phyloP scores from a whole-genome alignment of 2,329 filamentous ascomycete genomes.

The Teratosphaeria nubilosa region DNA sequence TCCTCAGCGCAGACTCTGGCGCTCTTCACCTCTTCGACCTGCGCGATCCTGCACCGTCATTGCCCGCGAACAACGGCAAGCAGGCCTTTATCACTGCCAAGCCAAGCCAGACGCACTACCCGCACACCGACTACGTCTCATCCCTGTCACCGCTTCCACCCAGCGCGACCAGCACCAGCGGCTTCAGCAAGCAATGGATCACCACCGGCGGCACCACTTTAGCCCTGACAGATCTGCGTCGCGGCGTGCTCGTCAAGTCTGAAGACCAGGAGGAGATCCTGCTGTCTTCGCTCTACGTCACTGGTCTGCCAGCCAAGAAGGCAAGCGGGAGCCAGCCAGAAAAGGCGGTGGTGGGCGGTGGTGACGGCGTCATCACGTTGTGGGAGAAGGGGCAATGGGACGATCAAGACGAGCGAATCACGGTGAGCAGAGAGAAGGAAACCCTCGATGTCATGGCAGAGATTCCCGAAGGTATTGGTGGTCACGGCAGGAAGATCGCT shows the following conservation, averaged over 20 bases:
- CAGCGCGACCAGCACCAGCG: slow-evolving; percentile 69
- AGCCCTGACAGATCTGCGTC: slow-evolving; percentile 76
- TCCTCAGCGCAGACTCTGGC: slow-evolving; percentile 84
- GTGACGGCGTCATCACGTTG: slow-evolving; percentile 72
- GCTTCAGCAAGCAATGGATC: slow-evolving; percentile 89
- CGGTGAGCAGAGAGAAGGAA: slow-evolving; percentile 57
- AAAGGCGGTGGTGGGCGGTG: slow-evolving; percentile 67
- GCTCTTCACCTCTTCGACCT: slow-evolving; percentile 82
- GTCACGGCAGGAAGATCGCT: slow-evolving; percentile 60
- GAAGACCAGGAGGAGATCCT: slow-evolving; percentile 94
- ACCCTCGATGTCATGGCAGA: slow-evolving; percentile 69
- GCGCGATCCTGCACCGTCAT: slow-evolving; percentile 42
- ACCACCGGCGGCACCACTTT: slow-evolving; percentile 87
- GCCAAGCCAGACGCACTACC: slow-evolving; percentile 70
- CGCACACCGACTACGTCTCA: slow-evolving; percentile 88
- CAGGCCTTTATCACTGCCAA: slow-evolving; percentile 44
- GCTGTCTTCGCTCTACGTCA: slow-evolving; percentile 68
- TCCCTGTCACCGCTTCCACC: slow-evolving; percentile 76
- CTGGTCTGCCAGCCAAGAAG: slow-evolving; percentile 58
- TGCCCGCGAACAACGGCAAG: slow-evolving; percentile 26
- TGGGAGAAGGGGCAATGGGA: slow-evolving; percentile 96
- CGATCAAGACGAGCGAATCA: slow-evolving; percentile 82
- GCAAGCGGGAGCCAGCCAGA: slow-evolving; percentile 57
- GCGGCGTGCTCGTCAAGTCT: slow-evolving; percentile 76
- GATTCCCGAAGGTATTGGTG: slow-evolving; percentile 59